Evolutionary conservation across 2,329 filamentous ascomycete species (phyloP), one percentile per base, ranked within the genome.

Genomic region (Verticillium nubilum): DNA sequence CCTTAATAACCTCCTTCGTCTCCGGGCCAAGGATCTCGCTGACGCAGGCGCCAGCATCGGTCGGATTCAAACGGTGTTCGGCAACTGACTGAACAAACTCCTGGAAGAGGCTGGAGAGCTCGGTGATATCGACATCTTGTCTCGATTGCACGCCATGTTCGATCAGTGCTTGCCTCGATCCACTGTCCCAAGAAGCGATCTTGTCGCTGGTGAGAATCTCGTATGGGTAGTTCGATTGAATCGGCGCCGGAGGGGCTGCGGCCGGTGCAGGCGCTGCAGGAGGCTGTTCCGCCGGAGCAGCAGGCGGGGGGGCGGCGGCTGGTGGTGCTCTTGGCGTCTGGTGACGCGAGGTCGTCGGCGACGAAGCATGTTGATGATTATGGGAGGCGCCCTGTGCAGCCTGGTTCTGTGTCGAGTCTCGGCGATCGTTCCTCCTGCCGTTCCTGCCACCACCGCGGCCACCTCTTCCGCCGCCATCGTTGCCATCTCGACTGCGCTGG

Each of bases 51-150:
- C 93, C 94, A 54, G 90, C 87, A 67, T 93, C 89, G 5, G 74
- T 71, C 2, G 91, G 80, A 42, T 83, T 79, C 53, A 97, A 74
- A 55, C 87, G 84, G 50, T 81, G 83, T 68, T 92, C 87, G 13
- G 96, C 75, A 19, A 88, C 87, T 33, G 91, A 86, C 62, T 88
- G 86, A 35, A 95, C 84, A 37, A 97, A 83, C 72, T 99, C 95
- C 75, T 97, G 91, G 66, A 93, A 92, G 25, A 97, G 78, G 15
- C 83, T 83, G 29, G 88, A 86, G 37, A 96, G 77, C 60, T 86
- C 84, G 53, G 88, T 79, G 7, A 84, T 77, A 68, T 96, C 88
- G 65, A 90, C 85, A 64, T 89, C 83, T 35, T 84, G 76, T 66
- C 86, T 84, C 54, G 88, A 87, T 65, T 86, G 80, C 52, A 82